Conservation (phyloP, 495 filamentous ascomycete genomes). For the Hypoxylon subgilvum region DNA sequence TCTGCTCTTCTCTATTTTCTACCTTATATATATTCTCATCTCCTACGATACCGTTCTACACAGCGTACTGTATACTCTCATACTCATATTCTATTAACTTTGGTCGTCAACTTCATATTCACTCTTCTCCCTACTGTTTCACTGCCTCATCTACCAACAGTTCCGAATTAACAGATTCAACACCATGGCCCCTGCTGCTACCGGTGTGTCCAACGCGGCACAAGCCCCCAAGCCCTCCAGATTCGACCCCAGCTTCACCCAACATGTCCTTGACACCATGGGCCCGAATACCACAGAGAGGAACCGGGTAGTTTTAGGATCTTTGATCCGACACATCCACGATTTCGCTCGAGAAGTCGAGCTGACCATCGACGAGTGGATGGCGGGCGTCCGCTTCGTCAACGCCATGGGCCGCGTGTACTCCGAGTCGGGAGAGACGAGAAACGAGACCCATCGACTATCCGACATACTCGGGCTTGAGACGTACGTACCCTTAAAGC, state of each 20-base stretch:
- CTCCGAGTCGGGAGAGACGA: slow-evolving; percentile 54
- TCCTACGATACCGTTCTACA: neutral
- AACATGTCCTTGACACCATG: slow-evolving; percentile 75
- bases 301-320: slow-evolving; percentile 66
- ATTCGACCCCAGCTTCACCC: slow-evolving; percentile 79
- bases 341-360: slow-evolving; percentile 84
- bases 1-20: neutral
- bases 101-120: neutral
- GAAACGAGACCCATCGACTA: slow-evolving; percentile 79
- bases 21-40: too few species aligned
- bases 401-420: slow-evolving; percentile 61
- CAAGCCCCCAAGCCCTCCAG: slow-evolving; percentile 39
- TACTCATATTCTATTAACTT: neutral
- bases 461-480: slow-evolving; percentile 83
- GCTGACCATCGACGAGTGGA: slow-evolving; percentile 80
- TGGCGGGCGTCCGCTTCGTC: slow-evolving; percentile 71
- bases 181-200: slow-evolving; percentile 29
- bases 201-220: slow-evolving; percentile 33
- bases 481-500: slow-evolving; percentile 60
- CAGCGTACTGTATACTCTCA: neutral
- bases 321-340: slow-evolving; percentile 77
- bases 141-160: slow-evolving; percentile 19
- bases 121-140: neutral
- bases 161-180: slow-evolving; percentile 2
- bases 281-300: slow-evolving; percentile 74